Evolutionary conservation across 371 early-diverging fungal genomes (phyloP), one percentile per base, ranked within the genome.

Genomic region (Mucor indicus): DNA sequence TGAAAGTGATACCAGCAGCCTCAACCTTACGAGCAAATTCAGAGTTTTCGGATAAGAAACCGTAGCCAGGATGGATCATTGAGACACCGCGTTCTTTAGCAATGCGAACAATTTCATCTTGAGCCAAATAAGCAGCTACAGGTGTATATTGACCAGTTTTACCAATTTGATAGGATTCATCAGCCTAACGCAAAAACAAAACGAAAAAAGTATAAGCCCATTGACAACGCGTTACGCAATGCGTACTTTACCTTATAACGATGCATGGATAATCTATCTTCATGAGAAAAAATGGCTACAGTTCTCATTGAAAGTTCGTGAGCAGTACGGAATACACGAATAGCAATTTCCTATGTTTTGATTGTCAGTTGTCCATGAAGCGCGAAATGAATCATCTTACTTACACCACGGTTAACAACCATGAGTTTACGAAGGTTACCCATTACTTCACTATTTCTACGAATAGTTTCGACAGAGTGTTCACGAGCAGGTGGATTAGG

Each of bases 91-190:
- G 84, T 55, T 78, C 65, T 52, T 85, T 81, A 16, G 96, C 98
- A 50, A 94, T 91, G 17, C 72, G 68, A 35, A 97, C 79, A 48
- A 97, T 91, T 58, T 90, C 91, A 60, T 93, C 92, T 64, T 92
- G 92, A 15, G 92, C 91, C 48, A 97, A 80, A 63, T 97, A 97
- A 1, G 96, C 95, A 32, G 84, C 94, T 15, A 95, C 95, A 16
- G 97, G 94, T 11, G 92, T 86, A 55, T 72, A 87, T 59, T 80
- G 68, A 48, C 91, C 93, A 38, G 78, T 77, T 44, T 80, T 67
- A 16, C 88, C 96, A 57, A 96, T 87, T 76, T 93, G 93, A 77
- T 87, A 95, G 7, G 92, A 85, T 67, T 94, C 93, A 64, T 94
- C 93, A 19, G 96, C 94, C 81, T 90, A 67, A 4, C 19, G 11